A percentile compares a stretch with the other conserved stretches of the same genome.
Conservation (phyloP, 176 grass and related monocot genomes). For the Eleusine coracana region DNA sequence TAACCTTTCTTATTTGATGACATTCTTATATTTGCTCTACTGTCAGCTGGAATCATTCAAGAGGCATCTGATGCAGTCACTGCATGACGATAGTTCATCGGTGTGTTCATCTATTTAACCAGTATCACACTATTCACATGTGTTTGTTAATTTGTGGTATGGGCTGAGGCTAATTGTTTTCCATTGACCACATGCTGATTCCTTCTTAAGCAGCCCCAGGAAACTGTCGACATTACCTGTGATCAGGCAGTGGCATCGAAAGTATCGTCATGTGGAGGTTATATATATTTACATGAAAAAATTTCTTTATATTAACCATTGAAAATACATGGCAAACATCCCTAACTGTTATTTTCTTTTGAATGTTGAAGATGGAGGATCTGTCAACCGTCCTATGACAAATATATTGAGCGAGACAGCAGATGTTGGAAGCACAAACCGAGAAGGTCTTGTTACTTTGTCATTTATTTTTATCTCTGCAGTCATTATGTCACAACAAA, state of each 20-base stretch:
- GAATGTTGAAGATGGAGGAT: slow-evolving; percentile 53
- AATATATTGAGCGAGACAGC: slow-evolving; percentile 41
- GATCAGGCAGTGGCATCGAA: slow-evolving; percentile 63
- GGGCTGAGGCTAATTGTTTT: slow-evolving; percentile 28
- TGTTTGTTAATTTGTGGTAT: slow-evolving; percentile 1
- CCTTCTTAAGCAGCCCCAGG: slow-evolving; percentile 50
- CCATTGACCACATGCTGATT: neutral
- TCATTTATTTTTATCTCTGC: slow-evolving; percentile 1
- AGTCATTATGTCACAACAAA: neutral
- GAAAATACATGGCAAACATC: slow-evolving; percentile 4
- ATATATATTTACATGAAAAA: neutral
- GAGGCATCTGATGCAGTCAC: slow-evolving; percentile 87
- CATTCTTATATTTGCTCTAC: slow-evolving; percentile 25
- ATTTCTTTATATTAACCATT: too few relatives aligned
- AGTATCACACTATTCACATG: slow-evolving; percentile 9
- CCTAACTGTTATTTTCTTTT: slow-evolving; percentile 15
- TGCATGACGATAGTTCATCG: slow-evolving; percentile 69
- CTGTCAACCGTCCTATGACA: slow-evolving; percentile 27
- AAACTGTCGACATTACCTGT: slow-evolving; percentile 77
- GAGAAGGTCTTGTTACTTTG: slow-evolving; percentile 47
- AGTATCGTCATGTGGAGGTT: slow-evolving; percentile 65
- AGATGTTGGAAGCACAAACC: slow-evolving; percentile 47
- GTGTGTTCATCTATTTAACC: slow-evolving; percentile 51
- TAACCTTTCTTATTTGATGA: neutral
- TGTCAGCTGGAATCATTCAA: slow-evolving; percentile 92